A percentile compares a stretch with the other conserved stretches of the same genome.
phyloP scores from a whole-genome alignment of 208 protist species.

The Balamuthia mandrillaris region DNA sequence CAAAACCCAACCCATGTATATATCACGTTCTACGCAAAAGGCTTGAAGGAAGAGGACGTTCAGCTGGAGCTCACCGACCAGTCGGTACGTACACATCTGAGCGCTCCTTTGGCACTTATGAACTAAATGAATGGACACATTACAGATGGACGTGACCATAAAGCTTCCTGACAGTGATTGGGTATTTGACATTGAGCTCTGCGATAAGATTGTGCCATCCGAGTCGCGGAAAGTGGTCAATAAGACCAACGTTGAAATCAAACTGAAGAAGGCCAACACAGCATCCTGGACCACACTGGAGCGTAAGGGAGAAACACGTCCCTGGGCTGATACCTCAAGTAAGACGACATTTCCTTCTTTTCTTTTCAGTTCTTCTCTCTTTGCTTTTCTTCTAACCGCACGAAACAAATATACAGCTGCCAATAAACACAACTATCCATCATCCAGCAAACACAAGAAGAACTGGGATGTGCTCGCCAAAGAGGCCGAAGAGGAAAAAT shows the following conservation, averaged over 20 bases:
- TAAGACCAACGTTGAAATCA: slow-evolving; percentile 41
- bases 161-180: background rate
- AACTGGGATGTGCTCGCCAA: slow-evolving; percentile 52
- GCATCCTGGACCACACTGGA: slow-evolving; percentile 45
- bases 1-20: slow-evolving; percentile 38
- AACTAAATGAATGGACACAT: background rate
- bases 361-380: background rate
- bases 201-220: slow-evolving; percentile 20
- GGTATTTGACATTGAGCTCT: slow-evolving; percentile 38
- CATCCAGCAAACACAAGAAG: slow-evolving; percentile 35
- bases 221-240: slow-evolving; percentile 8
- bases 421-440: slow-evolving; percentile 48
- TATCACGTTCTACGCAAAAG: slow-evolving; percentile 24
- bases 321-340: slow-evolving; percentile 27
- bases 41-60: background rate
- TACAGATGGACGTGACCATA: slow-evolving; percentile 16
- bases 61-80: background rate
- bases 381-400: background rate
- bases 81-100: background rate
- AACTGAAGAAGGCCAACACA: slow-evolving; percentile 40
- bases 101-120: background rate
- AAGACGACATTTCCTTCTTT: background rate
- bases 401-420: background rate
- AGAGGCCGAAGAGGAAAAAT: slow-evolving; percentile 44
- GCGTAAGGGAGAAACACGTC: background rate